Evolutionary conservation across 176 grass and related monocot species (phyloP).

Genomic region (Rhynchospora breviuscula): DNA sequence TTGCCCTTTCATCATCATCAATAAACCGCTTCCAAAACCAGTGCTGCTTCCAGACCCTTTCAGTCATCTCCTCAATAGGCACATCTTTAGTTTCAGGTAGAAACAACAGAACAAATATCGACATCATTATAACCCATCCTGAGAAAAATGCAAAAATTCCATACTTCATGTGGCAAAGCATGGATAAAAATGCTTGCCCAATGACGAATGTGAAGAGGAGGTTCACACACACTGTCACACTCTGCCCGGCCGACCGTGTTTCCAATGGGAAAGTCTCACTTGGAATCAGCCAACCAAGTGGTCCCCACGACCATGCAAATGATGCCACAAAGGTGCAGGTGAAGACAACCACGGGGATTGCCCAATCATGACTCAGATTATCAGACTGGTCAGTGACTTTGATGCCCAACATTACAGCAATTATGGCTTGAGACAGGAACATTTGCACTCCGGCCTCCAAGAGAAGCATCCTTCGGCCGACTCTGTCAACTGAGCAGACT

Average conservation of each 20-base stretch:
- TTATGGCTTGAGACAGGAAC: slow-evolving; percentile 66
- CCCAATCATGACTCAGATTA: slow-evolving; percentile 49
- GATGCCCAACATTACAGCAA: slow-evolving; percentile 56
- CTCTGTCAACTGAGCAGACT: slow-evolving; percentile 71
- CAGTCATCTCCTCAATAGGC: slow-evolving; percentile 90
- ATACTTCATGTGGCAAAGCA: slow-evolving; percentile 88
- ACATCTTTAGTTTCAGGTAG: slow-evolving; percentile 88
- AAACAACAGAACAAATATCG: slow-evolving; percentile 80
- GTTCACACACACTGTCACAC: slow-evolving; percentile 86
- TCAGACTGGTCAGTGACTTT: slow-evolving; percentile 67
- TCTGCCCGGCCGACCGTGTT: slow-evolving; percentile 84
- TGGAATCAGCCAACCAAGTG: slow-evolving; percentile 90
- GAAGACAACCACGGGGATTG: slow-evolving; percentile 60
- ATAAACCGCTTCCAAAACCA: slow-evolving; percentile 98
- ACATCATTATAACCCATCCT: slow-evolving; percentile 76
- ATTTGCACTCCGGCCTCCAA: slow-evolving; percentile 96
- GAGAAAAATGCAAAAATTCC: slow-evolving; percentile 94
- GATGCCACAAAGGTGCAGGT: slow-evolving; percentile 82
- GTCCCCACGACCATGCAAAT: slow-evolving; percentile 92
- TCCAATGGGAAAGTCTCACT: slow-evolving; percentile 95
- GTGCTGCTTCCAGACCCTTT: slow-evolving; percentile 87
- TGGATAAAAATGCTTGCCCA: slow-evolving; percentile 85
- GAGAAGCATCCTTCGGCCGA: slow-evolving; percentile 67
- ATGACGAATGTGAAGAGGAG: slow-evolving; percentile 97
- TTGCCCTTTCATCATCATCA: slow-evolving; percentile 21